Conservation (phyloP, 2,329 filamentous ascomycete species). For the Fusarium solani-melongenae region DNA sequence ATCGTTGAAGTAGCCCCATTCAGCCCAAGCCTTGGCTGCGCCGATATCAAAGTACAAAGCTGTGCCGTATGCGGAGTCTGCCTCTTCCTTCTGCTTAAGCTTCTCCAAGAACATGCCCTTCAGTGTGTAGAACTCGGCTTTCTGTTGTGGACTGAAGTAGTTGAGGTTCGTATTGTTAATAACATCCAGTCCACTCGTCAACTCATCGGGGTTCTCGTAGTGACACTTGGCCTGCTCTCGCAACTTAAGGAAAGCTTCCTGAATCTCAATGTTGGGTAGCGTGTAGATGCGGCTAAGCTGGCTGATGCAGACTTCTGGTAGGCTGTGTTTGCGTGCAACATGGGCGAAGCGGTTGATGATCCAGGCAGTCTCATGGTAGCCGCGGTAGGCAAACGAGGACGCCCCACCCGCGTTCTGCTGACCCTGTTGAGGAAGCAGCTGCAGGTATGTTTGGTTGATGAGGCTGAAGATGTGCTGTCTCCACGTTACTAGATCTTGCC, state of each 20-base stretch:
- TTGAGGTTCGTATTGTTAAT: constrained; percentile 99
- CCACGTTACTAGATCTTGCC: constrained; percentile 99
- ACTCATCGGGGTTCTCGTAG: constrained; percentile 93
- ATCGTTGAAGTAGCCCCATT: constrained; percentile 99
- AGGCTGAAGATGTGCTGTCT: constrained; percentile 98
- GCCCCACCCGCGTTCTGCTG: constrained; percentile 84
- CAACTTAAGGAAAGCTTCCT: constrained; percentile 97
- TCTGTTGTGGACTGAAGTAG: constrained; percentile 95
- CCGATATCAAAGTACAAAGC: constrained; percentile 96
- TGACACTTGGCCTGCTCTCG: constrained; percentile 99
- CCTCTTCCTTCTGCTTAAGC: constrained; percentile 88
- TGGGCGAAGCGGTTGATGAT: constrained; percentile 99
- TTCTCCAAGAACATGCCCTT: constrained; percentile 99
- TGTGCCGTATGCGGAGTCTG: constrained; percentile 93
- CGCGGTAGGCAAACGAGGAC: constrained; percentile 90
- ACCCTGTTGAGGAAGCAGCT: constrained; percentile 81
- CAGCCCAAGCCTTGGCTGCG: constrained; percentile 96
- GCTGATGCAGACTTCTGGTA: constrained; percentile 96
- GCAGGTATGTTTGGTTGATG: constrained; percentile 94
- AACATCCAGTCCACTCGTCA: constrained; percentile 93
- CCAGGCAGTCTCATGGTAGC: constrained; percentile 99
- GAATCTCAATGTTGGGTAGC: constrained; percentile 98
- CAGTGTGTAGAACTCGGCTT: constrained; percentile 98
- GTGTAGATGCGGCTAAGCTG: constrained; percentile 99
- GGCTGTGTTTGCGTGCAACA: constrained; percentile 94